phyloP scores from a whole-genome alignment of 768 basidiomycete genomes.

The Suillus plorans region DNA sequence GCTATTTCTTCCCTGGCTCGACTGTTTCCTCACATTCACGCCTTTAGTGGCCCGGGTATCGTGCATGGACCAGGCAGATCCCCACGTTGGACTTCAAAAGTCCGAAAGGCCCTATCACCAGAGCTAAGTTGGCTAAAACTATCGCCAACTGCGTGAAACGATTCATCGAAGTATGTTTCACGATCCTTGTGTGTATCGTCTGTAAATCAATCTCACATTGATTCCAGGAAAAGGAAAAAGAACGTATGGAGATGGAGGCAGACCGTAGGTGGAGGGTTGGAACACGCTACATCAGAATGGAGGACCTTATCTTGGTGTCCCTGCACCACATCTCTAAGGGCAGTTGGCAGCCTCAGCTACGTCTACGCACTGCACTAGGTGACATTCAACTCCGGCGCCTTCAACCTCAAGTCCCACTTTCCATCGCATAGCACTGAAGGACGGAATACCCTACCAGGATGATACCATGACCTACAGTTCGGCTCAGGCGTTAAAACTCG shows the following conservation, averaged over 20 bases:
- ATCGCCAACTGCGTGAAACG: constrained; percentile 74
- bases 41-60: constrained; percentile 76
- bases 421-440: background rate
- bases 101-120: constrained; percentile 75
- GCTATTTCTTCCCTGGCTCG: constrained; percentile 16
- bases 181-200: background rate
- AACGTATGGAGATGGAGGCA: constrained; percentile 62
- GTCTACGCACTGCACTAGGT: constrained; percentile 35
- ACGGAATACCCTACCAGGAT: background rate
- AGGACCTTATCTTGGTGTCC: constrained; percentile 71
- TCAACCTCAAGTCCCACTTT: background rate
- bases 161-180: constrained; percentile 54
- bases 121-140: constrained; percentile 74
- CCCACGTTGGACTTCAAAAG: constrained; percentile 79
- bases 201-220: constrained; percentile 11
- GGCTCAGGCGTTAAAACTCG: background rate
- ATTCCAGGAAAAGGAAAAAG: constrained; percentile 46
- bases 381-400: background rate
- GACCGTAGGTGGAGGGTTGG: constrained; percentile 66
- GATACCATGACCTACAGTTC: background rate
- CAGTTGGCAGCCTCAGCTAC: constrained; percentile 78
- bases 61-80: constrained; percentile 77
- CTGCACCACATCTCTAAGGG: constrained; percentile 83
- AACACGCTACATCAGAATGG: constrained; percentile 51
- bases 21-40: background rate